Base-by-base conservation (phyloP, 441 rosid genomes). In the Adansonia madagascariensis region DNA sequence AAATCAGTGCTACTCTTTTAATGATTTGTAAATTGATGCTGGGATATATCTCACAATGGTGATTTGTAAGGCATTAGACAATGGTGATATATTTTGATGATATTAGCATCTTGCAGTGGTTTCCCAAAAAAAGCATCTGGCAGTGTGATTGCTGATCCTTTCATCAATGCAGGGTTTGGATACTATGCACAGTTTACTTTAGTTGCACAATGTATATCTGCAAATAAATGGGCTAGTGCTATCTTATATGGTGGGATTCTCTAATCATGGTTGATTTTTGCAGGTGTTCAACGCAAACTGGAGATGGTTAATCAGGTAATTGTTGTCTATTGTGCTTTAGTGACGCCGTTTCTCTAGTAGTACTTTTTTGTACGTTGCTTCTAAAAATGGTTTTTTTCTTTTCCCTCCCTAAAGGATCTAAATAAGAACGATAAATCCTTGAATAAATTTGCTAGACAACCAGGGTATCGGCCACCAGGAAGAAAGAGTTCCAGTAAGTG, bases 401-500 rank as follows among this genome's bases (percentile, higher is more conserved):
- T 63, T 43, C 3, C 75, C 73, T 8, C 15, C 66, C 18, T 75
- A 59, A 77, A 95, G 95, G 91, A 84, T 85, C 81, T 85, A 1
- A 67, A 78, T 46, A 88, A 85, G 89, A 85, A 83, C 60, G 88
- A 83, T 22, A 90, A 86, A 74, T 77, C 84, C 71, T 52, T 77
- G 66, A 88, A 84, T 73, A 76, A 80, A 76, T 66, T 76, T 70
- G 83, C 80, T n/a, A 90, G 67, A 77, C 93, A 85, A 77, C 77
- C 85, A 24, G 89, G 81, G 80, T 94, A 91, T 84, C 91, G 77
- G 47, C 93, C 94, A 14, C 94, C 91, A 1, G 92, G 89, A 78
- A 91, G 86, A 86, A 94, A 89, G 80, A 91, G 90, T 84, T 91
- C 93, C 59, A 63, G 99, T 94, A 89, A 91, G 97, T 82, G 52